Base-by-base conservation (phyloP, 2,329 filamentous ascomycete species). In the Zelopaecilomyces penicillatus region DNA sequence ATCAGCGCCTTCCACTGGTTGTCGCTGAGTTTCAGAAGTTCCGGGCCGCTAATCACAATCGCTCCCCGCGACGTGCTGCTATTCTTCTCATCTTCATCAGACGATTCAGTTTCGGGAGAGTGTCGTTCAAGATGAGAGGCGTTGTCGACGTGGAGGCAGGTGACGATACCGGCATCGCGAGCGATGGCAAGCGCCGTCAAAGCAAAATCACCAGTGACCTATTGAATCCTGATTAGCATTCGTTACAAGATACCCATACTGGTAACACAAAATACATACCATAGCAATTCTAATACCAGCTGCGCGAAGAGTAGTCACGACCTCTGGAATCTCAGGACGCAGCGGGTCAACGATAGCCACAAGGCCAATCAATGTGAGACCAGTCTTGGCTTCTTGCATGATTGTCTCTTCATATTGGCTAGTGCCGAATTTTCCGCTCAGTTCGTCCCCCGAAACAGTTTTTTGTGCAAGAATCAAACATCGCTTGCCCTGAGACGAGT, bases 331-430 rank as follows among this genome's bases (percentile, higher is more conserved):
- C 58, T 90, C 86, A 0, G 80, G 75, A 0, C 86, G 80, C 43
- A 86, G 80, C 1, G 87, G 87, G 52, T 91, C 87, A 42, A 88
- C 85, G 30, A 93, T 80, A 35, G 83, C 85, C 28, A 89, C 78
- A 4, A 94, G 66, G 10, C 87, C 87, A 28, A 85, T 77, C 50
- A 91, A 79, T 0, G 74, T 78, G 30, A 93, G 72, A 4, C 80
- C 75, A 2, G 72, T 67, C 39, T 64, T 69, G 32, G 75, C 72
- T 37, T 78, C 68, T 26, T 72, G 67, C 42, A 72, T 62, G n/a
- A 82, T 70, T 45, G 77, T 74, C 6, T 73, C 70, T 54, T 85
- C 81, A 43, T 57, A 58, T 12, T 55, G 66, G 2, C 65, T 60
- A 2, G 75, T 73, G 2, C 69, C 65, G 0, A 74, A 54, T 5